Evolutionary conservation across 176 grass and related monocot species (phyloP).

Genomic region (Triticum dicoccoides): DNA sequence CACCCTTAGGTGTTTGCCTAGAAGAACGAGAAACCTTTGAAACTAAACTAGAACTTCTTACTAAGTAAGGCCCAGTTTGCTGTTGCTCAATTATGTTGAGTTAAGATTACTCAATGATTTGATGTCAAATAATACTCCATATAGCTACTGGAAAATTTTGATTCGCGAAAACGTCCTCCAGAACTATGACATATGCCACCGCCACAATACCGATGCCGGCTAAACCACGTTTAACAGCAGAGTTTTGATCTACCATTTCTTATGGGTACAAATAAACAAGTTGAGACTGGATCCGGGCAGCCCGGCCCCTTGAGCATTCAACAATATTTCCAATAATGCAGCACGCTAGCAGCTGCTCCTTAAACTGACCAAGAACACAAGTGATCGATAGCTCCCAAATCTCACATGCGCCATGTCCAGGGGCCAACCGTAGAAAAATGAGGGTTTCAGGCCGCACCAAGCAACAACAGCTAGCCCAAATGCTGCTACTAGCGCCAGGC

Average conservation of each 20-base stretch:
- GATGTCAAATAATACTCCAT: background rate
- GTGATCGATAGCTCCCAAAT: background rate
- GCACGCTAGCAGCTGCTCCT: background rate
- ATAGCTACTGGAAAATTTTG: background rate
- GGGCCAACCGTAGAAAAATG: constrained; percentile 2
- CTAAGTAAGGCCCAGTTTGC: background rate
- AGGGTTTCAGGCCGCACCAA: background rate
- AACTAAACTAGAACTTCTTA: background rate
- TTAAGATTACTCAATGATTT: no score
- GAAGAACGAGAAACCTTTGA: background rate
- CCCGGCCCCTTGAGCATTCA: background rate
- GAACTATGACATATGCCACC: background rate
- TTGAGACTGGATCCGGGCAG: background rate
- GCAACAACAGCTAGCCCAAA: background rate
- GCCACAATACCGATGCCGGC: no score
- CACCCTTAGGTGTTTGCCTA: background rate
- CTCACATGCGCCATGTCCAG: constrained; percentile 19
- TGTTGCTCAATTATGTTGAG: background rate
- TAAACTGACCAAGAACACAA: background rate
- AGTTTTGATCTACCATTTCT: background rate
- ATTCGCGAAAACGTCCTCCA: background rate
- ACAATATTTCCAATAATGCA: constrained; percentile 9
- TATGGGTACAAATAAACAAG: background rate
- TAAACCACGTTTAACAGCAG: background rate
- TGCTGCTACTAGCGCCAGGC: background rate